Base-by-base conservation (phyloP, 1,284 basidiomycete genomes). In the Xerocomus subilludens region DNA sequence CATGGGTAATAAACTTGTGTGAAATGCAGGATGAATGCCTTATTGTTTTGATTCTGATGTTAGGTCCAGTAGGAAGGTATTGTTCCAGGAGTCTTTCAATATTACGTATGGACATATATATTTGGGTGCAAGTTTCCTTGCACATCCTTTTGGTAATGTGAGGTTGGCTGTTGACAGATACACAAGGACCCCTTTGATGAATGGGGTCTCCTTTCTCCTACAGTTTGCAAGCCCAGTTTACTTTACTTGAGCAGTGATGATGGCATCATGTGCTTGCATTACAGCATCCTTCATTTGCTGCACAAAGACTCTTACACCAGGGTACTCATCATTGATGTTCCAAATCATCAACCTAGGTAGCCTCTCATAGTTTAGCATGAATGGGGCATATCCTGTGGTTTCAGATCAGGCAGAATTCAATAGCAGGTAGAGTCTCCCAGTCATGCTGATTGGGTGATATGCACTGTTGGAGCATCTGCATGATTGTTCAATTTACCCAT, bases 111-210 rank as follows among this genome's bases (percentile, higher is more conserved):
- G 84, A 0, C 84, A 79, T 47, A 85, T 80, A 56, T 74, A 88
- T 58, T 86, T 87, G 0, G 85, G 86, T 0, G 76, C 63, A 2
- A 87, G 72, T 65, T 87, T 87, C 1, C 78, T 45, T 0, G 83
- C 77, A 2, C 71, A 67, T 4, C 82, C 81, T 55, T 84, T 83
- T 0, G 79, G 81, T 21, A 51, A 21, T n/a, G 27, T 13, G 11
- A 51, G 9, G 49, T 86, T 86, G 64, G 84, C 83, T 0, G 83
- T 86, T 0, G 84, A 86, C 5, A 87, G 18, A 63, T 85, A 86
- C 0, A 84, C 82, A 1, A 85, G 64, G 51, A 85, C 82, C 1
- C 74, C 76, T 27, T 67, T 66, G 2, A 56, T 33, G 62, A 82
- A 82, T 0, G 81, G 81, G 2, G 72, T 68, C 0, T 60, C 36